Percentiles rank a stretch among this genome's conserved stretches.
phyloP scores from a whole-genome alignment of 2,329 filamentous ascomycete genomes.

The Scortechinia acanthostroma region DNA sequence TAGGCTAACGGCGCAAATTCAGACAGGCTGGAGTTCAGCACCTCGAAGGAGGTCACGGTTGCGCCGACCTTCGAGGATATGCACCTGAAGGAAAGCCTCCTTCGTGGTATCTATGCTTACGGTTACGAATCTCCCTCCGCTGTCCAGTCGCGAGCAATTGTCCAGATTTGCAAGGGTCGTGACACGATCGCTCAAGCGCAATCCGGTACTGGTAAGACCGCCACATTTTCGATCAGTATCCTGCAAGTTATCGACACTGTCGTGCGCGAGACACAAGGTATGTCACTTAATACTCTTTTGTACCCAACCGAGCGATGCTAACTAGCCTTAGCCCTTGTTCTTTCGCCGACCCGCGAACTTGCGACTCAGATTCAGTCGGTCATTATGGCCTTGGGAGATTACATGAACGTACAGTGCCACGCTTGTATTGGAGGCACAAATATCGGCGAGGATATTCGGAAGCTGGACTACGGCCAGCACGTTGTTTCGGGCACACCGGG shows the following conservation, averaged over 20 bases:
- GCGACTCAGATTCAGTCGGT: constrained; percentile 2
- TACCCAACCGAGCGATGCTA: constrained; percentile 15
- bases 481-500: constrained; percentile 67
- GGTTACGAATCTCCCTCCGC: constrained; percentile 68
- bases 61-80: constrained; percentile 61
- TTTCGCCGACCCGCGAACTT: constrained; percentile 1
- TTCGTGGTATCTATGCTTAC: constrained; percentile 52
- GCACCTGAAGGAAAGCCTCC: constrained; percentile 45
- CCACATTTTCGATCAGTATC: constrained; percentile 61
- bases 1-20: constrained; percentile 1
- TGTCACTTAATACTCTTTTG: not conserved
- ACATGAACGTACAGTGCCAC: constrained; percentile 3
- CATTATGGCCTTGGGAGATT: not conserved
- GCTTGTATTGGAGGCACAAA: constrained; percentile 1
- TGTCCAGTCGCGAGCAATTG: constrained; percentile 66
- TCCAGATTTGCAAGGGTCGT: constrained; percentile 67
- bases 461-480: constrained; percentile 65
- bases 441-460: constrained; percentile 65
- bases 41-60: constrained; percentile 65
- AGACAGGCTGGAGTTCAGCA: constrained; percentile 66
- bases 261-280: constrained; percentile 46
- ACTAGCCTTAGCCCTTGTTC: constrained; percentile 40
- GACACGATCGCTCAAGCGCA: constrained; percentile 39
- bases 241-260: constrained; percentile 61
- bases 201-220: constrained; percentile 56